A percentile compares a stretch with the other conserved stretches of the same genome.
These are phyloP conservation scores for Kwoniella dendrophila DNA, from an alignment of 768 basidiomycete species.

Conservation along the genomic window DNA sequence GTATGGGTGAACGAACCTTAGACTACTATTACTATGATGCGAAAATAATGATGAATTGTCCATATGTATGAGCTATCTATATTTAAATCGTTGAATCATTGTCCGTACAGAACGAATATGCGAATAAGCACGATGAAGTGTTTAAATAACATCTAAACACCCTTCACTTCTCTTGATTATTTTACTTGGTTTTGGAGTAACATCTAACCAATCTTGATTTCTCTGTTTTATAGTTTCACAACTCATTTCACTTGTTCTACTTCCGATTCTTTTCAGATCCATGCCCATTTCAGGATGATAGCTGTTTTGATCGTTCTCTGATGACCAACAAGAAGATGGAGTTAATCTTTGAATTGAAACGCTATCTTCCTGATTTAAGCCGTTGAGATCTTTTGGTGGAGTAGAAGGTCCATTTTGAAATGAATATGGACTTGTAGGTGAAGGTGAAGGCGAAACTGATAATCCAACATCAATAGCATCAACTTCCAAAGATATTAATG, in stretches of 20 bases:
- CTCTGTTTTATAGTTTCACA: constrained; percentile 21
- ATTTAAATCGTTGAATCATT: no score
- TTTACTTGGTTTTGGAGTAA: constrained; percentile 18
- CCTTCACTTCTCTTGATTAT: constrained; percentile 3
- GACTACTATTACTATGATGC: no score
- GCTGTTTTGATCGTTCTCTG: not conserved
- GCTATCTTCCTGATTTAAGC: not conserved
- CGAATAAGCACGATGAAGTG: no score
- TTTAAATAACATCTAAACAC: not conserved
- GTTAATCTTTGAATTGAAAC: not conserved
- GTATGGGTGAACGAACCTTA: not conserved
- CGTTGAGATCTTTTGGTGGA: constrained; percentile 1
- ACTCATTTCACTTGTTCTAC: constrained; percentile 16
- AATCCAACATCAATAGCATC: not conserved
- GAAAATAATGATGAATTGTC: not conserved
- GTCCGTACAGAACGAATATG: no score
- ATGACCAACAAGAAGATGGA: not conserved
- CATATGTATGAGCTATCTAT: not conserved
- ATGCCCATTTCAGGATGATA: not conserved
- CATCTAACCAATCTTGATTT: constrained; percentile 5
- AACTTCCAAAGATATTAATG: not conserved
- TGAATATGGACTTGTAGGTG: constrained; percentile 9
- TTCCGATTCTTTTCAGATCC: constrained; percentile 12
- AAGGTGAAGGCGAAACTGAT: constrained; percentile 4
- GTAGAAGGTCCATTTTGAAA: constrained; percentile 10